Evolutionary conservation across 805 yeast species (phyloP), one percentile per base, ranked within the genome.

Genomic region (Spencermartinsiella europaea): DNA sequence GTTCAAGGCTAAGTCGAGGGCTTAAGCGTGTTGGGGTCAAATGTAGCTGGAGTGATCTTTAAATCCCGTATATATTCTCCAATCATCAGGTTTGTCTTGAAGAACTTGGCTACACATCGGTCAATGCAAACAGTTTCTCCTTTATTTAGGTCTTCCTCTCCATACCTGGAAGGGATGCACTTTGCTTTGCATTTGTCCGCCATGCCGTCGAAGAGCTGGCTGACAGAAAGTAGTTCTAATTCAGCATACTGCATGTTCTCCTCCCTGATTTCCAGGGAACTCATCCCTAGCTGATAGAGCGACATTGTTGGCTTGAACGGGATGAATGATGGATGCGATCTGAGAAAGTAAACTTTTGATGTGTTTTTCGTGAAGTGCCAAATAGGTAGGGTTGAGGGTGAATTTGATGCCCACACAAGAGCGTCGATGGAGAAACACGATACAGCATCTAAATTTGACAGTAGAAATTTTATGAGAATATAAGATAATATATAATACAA

Each of bases 111-210:
- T 38, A 85, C 91, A 68, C 98, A 90, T 50, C 97, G 71, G 63
- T 89, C 96, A 8, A 86, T 68, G 63, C 97, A 91, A 38, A 78
- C 74, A 49, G 73, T 66, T 62, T 90, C 97, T 33, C 96, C 97
- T 58, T 89, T 88, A 53, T 79, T 80, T 45, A 90, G 69, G 21
- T 91, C 97, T 7, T 77, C 74, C 57, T 91, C 98, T 14, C 87
- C 86, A 66, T 85, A 90, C 53, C 83, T 85, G n/a, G 73, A 77
- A n/a, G 84, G 82, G 35, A 93, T 75, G 66, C 99, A 93, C 65
- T 93, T 93, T 48, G 65, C 58, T 17, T 75, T 71, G 64, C 98
- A 91, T 2, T 75, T 72, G 31, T 69, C 64, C 31, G 85, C 69
- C 53, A 90, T 72, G 37, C 76, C 72, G 41, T 60, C 57, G 48